Evolutionary conservation across 352 stramenopile genomes (phyloP), one percentile per base, ranked within the genome.

Genomic region (Pythium brachiatum): DNA sequence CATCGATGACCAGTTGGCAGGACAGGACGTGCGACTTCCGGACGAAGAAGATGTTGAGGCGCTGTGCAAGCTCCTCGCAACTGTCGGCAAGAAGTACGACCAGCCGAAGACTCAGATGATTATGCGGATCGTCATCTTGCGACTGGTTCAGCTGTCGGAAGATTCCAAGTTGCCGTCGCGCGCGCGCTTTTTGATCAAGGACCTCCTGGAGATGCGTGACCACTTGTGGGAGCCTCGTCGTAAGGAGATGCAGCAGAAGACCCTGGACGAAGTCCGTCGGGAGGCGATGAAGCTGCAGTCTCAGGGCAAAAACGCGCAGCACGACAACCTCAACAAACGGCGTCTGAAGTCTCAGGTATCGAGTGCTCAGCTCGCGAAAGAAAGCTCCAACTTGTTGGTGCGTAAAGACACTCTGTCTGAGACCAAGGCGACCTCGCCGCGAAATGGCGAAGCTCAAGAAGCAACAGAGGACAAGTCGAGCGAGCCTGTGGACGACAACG

Each of bases 171-270:
- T 96, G 32, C 72, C 82, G 6, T 96, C 88, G 7, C 81, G 88
- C 34, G 70, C 79, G 27, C 82, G 86, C 15, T 96, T 96, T 65
- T 54, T 96, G 46, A 54, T 95, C 11, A 94, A 93, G 62, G 88
- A 96, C 66, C 46, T 95, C 1, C 36, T 96, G 5, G 88, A 96
- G 70, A 91, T 90, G 68, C 69, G 86, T 53, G 88, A 95, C 32
- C 83, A 95, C 64, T 79, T 91, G 72, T 96, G 88, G 88, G 81
- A 94, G 41, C 88, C 88, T 52, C 77, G 88, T 20, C 83, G 88
- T 20, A 89, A 92, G 75, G 86, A 94, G 67, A 70, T 96, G 57
- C 88, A 96, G 73, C 82, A 95, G 53, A 91, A 94, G 56, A 95
- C 88, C 2, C 69, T 96, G 31, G 81, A 93, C 0, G 84, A 96